These are phyloP conservation scores for Lathyrus oleraceus DNA, from an alignment of 306 rosid genomes.

Conservation along the genomic window DNA sequence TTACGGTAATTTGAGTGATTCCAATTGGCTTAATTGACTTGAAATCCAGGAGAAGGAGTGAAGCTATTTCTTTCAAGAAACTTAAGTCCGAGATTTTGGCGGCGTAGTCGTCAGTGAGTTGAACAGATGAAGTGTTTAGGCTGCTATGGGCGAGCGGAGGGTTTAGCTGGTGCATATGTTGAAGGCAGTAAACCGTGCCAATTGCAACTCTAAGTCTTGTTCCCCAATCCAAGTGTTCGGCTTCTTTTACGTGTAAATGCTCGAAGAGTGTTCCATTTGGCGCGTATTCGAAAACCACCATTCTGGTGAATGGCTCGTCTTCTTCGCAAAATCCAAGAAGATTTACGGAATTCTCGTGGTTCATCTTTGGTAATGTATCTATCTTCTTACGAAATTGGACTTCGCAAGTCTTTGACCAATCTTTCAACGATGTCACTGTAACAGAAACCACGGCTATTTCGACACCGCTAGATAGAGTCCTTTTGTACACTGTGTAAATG, in stretches of 20 bases:
- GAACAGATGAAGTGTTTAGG: no score
- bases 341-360: slow-evolving; percentile 94
- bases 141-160: no score
- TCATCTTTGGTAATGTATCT: slow-evolving; percentile 74
- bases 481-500: slow-evolving; percentile 61
- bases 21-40: no score
- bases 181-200: no score
- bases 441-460: slow-evolving; percentile 89
- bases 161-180: no score
- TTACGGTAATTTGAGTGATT: no score
- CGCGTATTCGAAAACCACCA: slow-evolving; percentile 94
- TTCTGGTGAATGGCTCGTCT: slow-evolving; percentile 88
- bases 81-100: no score
- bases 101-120: no score
- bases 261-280: slow-evolving; percentile 93
- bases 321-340: slow-evolving; percentile 90
- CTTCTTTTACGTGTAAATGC: slow-evolving; percentile 92
- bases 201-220: no score
- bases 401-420: slow-evolving; percentile 73
- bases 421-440: slow-evolving; percentile 48
- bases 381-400: slow-evolving; percentile 86
- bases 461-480: slow-evolving; percentile 92
- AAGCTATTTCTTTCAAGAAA: no score
- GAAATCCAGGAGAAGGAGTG: no score
- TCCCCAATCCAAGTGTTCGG: no score